Evolutionary conservation across 208 protist species (phyloP).

Genomic region (Leishmania mexicana): DNA sequence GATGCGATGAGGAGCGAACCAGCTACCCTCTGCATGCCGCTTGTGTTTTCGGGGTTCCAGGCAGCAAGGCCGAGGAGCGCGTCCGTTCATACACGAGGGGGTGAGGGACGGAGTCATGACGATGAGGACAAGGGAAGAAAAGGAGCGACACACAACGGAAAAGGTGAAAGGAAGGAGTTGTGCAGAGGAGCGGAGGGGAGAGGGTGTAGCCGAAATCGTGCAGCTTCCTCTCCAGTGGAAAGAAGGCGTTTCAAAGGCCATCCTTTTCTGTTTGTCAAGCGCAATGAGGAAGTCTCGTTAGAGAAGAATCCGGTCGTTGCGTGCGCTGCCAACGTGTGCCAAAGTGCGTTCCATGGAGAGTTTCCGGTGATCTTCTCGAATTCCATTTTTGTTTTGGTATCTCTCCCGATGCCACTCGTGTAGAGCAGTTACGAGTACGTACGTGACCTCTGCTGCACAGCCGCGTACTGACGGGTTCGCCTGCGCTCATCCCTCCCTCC

Average conservation of each 20-base stretch:
- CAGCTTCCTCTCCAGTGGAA: background rate
- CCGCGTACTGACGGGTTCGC: background rate
- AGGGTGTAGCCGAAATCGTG: background rate
- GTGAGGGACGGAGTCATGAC: background rate
- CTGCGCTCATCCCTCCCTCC: background rate
- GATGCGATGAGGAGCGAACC: background rate
- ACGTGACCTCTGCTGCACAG: background rate
- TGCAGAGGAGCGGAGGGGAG: background rate
- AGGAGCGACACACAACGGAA: background rate
- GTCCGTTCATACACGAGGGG: background rate
- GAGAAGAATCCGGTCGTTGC: background rate
- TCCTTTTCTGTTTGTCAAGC: background rate
- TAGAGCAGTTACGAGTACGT: background rate
- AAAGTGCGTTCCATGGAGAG: background rate
- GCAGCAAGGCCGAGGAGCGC: background rate
- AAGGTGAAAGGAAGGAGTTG: background rate
- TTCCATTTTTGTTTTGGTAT: background rate
- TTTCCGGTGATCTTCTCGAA: background rate
- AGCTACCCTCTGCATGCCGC: background rate
- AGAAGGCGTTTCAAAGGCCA: background rate
- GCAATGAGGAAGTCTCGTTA: background rate
- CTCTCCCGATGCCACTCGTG: background rate
- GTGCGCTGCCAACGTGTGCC: background rate
- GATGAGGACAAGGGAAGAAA: slow-evolving; percentile 1
- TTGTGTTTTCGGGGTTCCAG: background rate